Evolutionary conservation across 495 filamentous ascomycete genomes (phyloP), one percentile per base, ranked within the genome.

Genomic region (Penicillium mononematosum): DNA sequence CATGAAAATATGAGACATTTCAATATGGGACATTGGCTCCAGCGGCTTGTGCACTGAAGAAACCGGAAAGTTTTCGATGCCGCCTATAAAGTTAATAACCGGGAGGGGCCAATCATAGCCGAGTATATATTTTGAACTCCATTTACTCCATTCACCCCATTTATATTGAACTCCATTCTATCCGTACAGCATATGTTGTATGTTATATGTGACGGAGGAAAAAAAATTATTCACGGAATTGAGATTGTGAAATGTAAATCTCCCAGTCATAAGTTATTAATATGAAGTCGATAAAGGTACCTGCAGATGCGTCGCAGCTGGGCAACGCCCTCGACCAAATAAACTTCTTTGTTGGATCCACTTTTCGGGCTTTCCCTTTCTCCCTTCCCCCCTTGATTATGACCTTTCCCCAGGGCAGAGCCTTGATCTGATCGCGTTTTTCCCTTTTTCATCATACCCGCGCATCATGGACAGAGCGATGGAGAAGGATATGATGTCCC

Each of bases 401-500:
- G 5, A 27, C 12, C 41, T 41, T n/a, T n/a, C 19, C 6, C 16
- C 36, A 11, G 16, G 36, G 36, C 48, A 24, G 39, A 11, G 20
- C 48, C 20, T 24, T 24, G 29, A 2, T 39, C 36, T 39, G 34
- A 38, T 38, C 16, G 36, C 36, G 6, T 39, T 44, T 52, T 45
- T 34, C 36, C 8, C 38, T 53, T 29, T 34, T 38, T 24, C 22
- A 32, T 52, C 29, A 44, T 10, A 12, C 10, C 0, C 29, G 10
- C 9, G 29, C 29, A 4, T 14, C 19, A 45, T 47, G 47, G 27
- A 31, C 42, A 22, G 19, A 55, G 24, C 41, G 2, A 14, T 10
- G 22, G 52, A 62, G 16, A 69, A 69, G 53, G 59, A 65, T 49
- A 32, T 61, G 32, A 11, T 56, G 38, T 52, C 60, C 38, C 56